Conservation (phyloP, 352 stramenopile species). For the Pythium phragmiticola region DNA sequence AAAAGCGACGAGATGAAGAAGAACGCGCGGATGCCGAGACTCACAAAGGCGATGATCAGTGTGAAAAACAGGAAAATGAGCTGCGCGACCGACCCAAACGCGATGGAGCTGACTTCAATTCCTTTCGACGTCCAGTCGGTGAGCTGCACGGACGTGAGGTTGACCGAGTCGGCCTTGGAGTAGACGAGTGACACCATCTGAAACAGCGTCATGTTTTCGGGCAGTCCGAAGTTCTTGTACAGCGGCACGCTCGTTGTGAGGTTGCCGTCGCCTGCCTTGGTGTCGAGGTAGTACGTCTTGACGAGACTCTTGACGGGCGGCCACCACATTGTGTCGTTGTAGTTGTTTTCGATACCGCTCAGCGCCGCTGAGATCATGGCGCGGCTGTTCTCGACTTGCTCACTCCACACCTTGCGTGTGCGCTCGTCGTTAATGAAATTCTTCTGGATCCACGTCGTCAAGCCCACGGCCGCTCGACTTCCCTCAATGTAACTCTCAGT, state of each 20-base stretch:
- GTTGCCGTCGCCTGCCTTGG: conserved; percentile 59
- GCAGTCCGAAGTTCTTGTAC: conserved; percentile 54
- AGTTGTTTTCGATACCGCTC: conserved; percentile 79
- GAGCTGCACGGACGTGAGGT: conserved; percentile 82
- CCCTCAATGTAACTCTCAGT: conserved; percentile 88
- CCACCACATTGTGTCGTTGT: conserved; percentile 90
- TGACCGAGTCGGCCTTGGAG: conserved; percentile 83
- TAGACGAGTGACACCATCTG: conserved; percentile 76
- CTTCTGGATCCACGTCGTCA: conserved; percentile 81
- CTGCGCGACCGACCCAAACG: conserved; percentile 79
- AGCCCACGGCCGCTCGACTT: conserved; percentile 61
- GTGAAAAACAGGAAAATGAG: conserved; percentile 76
- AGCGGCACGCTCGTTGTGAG: conserved; percentile 43
- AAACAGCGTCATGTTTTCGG: conserved; percentile 82
- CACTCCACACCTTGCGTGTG: conserved; percentile 75
- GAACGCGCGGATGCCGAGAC: conserved; percentile 78
- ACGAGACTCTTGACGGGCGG: conserved; percentile 78
- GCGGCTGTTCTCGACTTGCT: conserved; percentile 81
- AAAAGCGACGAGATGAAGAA: conserved; percentile 90
- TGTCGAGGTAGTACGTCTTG: conserved; percentile 81
- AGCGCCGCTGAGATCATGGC: conserved; percentile 80
- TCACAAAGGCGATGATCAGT: conserved; percentile 83
- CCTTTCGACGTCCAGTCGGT: conserved; percentile 85
- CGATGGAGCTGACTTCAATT: conserved; percentile 80
- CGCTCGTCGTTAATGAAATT: conserved; percentile 89